Percentiles rank a stretch among this genome's conserved stretches.
These are phyloP conservation scores for Cutaneotrichosporon dermatis DNA, from an alignment of 1,284 basidiomycete species.

Conservation along the genomic window DNA sequence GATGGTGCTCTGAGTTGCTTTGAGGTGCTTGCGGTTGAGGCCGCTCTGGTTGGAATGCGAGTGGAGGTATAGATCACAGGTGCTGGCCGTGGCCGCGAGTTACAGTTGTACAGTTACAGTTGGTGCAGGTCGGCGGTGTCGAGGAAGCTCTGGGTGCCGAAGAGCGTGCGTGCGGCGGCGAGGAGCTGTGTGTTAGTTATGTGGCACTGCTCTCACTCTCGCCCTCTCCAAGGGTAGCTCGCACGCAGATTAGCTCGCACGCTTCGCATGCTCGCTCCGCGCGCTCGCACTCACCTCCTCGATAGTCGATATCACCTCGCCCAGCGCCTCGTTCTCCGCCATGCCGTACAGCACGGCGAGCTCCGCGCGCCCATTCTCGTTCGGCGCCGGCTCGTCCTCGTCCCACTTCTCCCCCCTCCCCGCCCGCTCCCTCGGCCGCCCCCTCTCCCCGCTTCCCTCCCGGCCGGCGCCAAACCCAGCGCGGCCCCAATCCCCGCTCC, in stretches of 20 bases:
- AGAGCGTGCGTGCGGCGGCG: conserved; percentile 41
- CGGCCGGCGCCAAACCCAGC: too few relatives aligned
- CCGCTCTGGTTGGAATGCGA: not conserved
- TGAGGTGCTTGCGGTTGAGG: too few relatives aligned
- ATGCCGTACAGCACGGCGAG: conserved; percentile 46
- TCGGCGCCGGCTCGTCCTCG: not conserved
- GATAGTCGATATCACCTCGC: conserved; percentile 40
- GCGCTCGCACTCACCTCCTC: conserved; percentile 38
- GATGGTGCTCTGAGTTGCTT: too few relatives aligned
- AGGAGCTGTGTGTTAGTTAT: conserved; percentile 28
- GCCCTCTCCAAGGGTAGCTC: too few relatives aligned
- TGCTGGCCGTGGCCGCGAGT: not conserved
- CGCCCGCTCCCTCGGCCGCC: not conserved
- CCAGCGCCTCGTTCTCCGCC: conserved; percentile 48
- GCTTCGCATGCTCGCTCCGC: not conserved
- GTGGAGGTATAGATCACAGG: not conserved
- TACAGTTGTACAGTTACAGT: not conserved
- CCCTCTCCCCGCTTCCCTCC: too few relatives aligned
- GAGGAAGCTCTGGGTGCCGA: conserved; percentile 42
- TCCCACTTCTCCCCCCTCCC: not conserved
- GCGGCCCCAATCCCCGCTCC: too few relatives aligned
- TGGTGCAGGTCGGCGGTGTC: conserved; percentile 9
- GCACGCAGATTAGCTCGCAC: too few relatives aligned
- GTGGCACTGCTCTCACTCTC: too few relatives aligned
- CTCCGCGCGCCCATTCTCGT: conserved; percentile 24